Percentiles rank a stretch among this genome's conserved stretches.
Evolutionary conservation across 1,284 basidiomycete species (phyloP).

Genomic region (Ustilago lituana): DNA sequence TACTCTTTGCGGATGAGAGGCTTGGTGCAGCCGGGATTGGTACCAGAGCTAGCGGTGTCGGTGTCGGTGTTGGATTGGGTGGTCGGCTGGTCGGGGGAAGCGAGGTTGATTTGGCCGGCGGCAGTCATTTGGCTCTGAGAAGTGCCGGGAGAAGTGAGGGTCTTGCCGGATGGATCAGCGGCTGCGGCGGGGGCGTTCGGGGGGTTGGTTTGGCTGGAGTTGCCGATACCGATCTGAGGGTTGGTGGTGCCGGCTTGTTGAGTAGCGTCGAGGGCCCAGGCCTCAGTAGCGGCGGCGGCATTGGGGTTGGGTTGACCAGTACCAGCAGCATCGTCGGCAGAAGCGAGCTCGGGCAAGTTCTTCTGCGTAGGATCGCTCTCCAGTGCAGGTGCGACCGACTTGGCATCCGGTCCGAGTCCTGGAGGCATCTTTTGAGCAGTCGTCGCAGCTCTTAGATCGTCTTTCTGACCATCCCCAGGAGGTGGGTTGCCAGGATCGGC

Average conservation of each 20-base stretch:
- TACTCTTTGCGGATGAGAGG: constrained; percentile 34
- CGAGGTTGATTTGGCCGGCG: not conserved
- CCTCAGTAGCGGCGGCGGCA: not conserved
- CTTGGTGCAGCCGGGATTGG: not conserved
- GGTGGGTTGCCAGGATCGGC: too few species aligned
- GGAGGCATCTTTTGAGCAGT: constrained; percentile 4
- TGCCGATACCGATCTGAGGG: too few species aligned
- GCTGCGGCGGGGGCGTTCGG: not conserved
- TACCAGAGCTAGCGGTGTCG: too few species aligned
- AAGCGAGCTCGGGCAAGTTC: constrained; percentile 13
- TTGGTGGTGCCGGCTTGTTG: not conserved
- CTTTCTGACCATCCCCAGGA: not conserved
- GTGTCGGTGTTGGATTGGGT: too few species aligned
- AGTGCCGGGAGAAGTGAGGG: not conserved
- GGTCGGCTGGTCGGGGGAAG: not conserved
- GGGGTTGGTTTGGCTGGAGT: not conserved
- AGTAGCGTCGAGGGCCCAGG: not conserved
- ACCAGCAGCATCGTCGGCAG: not conserved
- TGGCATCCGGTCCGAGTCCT: constrained; percentile 7
- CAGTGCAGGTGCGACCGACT: constrained; percentile 17
- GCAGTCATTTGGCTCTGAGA: not conserved
- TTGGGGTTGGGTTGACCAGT: not conserved
- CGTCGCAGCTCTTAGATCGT: not conserved
- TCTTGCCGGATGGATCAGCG: not conserved
- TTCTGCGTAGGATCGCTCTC: constrained; percentile 12